A percentile compares a stretch with the other conserved stretches of the same genome.
These are phyloP conservation scores for Saccharomycopsis fibuligera DNA, from an alignment of 805 yeast species.

Conservation along the genomic window DNA sequence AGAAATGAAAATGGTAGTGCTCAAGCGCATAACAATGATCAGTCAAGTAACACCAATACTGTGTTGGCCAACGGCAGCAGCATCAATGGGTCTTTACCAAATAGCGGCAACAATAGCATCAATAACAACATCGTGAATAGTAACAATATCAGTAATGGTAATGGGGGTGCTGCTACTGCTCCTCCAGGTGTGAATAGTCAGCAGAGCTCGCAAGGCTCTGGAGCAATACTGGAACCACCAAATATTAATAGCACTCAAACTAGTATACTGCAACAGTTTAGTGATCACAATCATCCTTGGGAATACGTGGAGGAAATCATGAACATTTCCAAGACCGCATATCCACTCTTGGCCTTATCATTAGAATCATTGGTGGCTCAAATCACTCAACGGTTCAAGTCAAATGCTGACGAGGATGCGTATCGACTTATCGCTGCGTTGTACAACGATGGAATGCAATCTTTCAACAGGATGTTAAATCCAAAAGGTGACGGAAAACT, in stretches of 20 bases:
- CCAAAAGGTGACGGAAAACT: conserved; percentile 84
- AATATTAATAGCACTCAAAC: conserved; percentile 6
- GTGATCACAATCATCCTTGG: conserved; percentile 71
- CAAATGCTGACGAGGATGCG: conserved; percentile 93
- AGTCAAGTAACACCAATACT: conserved; percentile 13
- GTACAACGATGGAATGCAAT: conserved; percentile 88
- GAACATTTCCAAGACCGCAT: conserved; percentile 93
- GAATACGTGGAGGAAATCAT: conserved; percentile 88
- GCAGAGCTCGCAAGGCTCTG: not conserved
- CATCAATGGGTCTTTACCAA: no score
- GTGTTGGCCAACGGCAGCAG: conserved; percentile 6
- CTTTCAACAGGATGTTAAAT: conserved; percentile 75
- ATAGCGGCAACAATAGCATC: no score
- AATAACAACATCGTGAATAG: no score
- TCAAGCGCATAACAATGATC: not conserved
- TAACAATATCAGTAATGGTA: no score
- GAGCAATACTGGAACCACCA: not conserved
- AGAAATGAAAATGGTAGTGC: conserved; percentile 21
- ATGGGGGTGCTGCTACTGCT: no score
- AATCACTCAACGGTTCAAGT: conserved; percentile 86
- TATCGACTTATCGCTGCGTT: conserved; percentile 89
- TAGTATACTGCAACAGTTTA: no score
- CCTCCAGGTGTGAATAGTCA: no score
- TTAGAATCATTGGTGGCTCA: conserved; percentile 95
- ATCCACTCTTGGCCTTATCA: conserved; percentile 86